A percentile compares a stretch with the other conserved stretches of the same genome.
Evolutionary conservation across 2,329 filamentous ascomycete genomes (phyloP).

Genomic region (Alternaria sp.): DNA sequence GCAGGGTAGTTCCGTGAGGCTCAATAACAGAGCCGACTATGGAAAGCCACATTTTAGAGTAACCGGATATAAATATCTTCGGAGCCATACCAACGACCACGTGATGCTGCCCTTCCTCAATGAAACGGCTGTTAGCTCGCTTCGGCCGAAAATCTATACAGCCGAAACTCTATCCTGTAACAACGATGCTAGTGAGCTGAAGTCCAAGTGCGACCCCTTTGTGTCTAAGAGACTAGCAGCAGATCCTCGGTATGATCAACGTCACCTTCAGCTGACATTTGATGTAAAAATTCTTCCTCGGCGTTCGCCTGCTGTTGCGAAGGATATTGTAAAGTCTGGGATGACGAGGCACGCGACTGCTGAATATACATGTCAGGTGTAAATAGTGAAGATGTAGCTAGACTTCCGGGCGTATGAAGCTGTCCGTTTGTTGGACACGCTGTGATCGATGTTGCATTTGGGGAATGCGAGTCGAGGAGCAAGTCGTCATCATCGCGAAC

Average conservation of each 20-base stretch:
- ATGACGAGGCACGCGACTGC: neutral
- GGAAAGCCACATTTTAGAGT: neutral
- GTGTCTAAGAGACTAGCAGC: neutral
- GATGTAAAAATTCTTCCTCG: neutral
- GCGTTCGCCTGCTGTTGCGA: neutral
- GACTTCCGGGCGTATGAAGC: neutral
- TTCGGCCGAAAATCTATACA: neutral
- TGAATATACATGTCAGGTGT: neutral
- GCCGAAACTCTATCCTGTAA: neutral
- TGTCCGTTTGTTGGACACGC: neutral
- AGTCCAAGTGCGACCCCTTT: neutral
- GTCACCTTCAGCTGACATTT: neutral
- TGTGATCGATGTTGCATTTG: neutral
- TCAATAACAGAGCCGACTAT: neutral
- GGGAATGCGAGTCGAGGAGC: neutral
- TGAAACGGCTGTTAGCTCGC: neutral
- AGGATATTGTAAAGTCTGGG: neutral
- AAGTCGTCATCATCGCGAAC: conserved; percentile 1
- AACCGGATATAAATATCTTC: neutral
- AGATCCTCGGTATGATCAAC: neutral
- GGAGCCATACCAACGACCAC: neutral
- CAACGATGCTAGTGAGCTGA: neutral
- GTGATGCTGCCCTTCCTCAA: neutral
- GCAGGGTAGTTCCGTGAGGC: neutral
- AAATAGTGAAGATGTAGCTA: neutral